These are phyloP conservation scores for Ceratocystis smalleyi DNA, from an alignment of 2,329 filamentous ascomycete species.

Conservation along the genomic window DNA sequence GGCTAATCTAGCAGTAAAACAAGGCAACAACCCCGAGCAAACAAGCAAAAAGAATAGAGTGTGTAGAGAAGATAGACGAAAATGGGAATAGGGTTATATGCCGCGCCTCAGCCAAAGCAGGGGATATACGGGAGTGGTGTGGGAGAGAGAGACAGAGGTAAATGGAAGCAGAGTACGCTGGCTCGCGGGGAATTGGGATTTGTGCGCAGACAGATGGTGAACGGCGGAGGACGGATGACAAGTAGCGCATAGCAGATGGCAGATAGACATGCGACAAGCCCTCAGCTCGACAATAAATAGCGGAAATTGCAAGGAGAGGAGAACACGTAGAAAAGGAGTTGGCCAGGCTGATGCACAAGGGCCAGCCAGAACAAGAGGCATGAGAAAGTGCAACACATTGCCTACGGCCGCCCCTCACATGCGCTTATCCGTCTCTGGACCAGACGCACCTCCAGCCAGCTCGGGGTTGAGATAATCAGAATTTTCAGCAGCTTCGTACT, in stretches of 20 bases:
- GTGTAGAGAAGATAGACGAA: neutral
- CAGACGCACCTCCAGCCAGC: conserved; percentile 31
- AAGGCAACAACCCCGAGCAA: neutral
- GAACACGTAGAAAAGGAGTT: neutral
- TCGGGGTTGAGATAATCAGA: conserved; percentile 77
- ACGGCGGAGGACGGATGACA: no score
- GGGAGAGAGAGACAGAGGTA: no score
- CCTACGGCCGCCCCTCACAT: conserved; percentile 3
- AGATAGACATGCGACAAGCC: neutral
- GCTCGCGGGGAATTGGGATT: neutral
- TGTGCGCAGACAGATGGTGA: no score
- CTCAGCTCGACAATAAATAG: neutral
- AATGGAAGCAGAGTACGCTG: neutral
- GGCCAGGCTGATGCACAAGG: no score
- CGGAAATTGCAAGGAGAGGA: neutral
- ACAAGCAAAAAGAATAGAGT: neutral
- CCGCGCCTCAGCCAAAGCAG: neutral
- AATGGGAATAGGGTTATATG: neutral
- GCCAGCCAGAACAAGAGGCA: neutral
- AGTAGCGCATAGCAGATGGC: no score
- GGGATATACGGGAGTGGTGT: no score
- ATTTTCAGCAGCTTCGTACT: conserved; percentile 91
- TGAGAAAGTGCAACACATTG: neutral
- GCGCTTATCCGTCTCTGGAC: conserved; percentile 13
- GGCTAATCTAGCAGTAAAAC: neutral